A percentile compares a stretch with the other conserved stretches of the same genome.
phyloP scores from a whole-genome alignment of 768 basidiomycete genomes.

The Zangia roseola region DNA sequence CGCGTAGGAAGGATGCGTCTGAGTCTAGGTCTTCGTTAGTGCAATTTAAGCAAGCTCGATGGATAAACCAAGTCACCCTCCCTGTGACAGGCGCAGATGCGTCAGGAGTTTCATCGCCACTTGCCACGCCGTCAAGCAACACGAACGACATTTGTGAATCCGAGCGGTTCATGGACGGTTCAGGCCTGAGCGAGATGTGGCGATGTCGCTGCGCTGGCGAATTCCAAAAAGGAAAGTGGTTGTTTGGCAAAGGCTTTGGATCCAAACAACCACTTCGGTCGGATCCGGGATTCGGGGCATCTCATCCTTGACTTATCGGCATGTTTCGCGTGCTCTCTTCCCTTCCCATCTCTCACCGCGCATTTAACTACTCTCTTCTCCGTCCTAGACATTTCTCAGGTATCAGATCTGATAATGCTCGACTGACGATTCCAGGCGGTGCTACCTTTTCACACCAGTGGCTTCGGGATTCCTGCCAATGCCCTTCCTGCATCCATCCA shows the following conservation, averaged over 20 bases:
- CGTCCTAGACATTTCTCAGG: constrained; percentile 3
- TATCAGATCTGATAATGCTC: constrained; percentile 10
- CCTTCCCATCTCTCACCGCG: not conserved
- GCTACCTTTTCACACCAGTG: constrained; percentile 64
- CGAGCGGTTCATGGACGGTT: constrained; percentile 23
- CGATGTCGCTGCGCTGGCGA: not conserved
- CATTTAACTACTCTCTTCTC: not conserved
- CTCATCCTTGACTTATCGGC: too few species aligned
- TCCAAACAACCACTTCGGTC: constrained; percentile 26
- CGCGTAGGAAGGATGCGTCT: constrained; percentile 48
- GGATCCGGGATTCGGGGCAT: too few species aligned
- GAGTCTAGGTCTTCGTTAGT: constrained; percentile 23
- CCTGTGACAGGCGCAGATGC: not conserved
- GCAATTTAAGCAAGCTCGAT: not conserved
- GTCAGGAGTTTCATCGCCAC: not conserved
- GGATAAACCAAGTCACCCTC: not conserved
- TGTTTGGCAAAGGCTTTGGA: constrained; percentile 32
- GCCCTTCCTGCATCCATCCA: constrained; percentile 70
- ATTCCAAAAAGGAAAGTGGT: constrained; percentile 7
- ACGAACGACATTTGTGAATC: constrained; percentile 50
- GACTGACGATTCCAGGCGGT: constrained; percentile 32
- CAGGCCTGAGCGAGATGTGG: too few species aligned
- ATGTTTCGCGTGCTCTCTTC: constrained; percentile 8
- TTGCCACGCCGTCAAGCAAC: constrained; percentile 35
- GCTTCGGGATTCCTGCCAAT: constrained; percentile 85